A percentile compares a stretch with the other conserved stretches of the same genome.
These are phyloP conservation scores for Pyrenophora seminiperda DNA, from an alignment of 2,329 filamentous ascomycete genomes.

Conservation along the genomic window DNA sequence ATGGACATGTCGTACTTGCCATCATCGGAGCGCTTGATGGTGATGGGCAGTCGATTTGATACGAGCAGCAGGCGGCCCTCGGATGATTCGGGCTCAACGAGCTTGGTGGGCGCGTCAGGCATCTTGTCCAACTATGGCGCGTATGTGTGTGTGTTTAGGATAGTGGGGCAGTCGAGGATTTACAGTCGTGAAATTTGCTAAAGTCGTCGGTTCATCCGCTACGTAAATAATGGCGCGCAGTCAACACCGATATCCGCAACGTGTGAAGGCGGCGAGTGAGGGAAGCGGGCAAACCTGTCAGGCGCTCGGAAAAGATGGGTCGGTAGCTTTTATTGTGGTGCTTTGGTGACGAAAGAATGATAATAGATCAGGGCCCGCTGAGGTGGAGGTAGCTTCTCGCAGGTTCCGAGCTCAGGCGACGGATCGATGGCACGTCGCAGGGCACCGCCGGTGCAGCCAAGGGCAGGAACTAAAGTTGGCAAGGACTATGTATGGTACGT, in stretches of 20 bases:
- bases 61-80: constrained; percentile 73
- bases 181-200: constrained; percentile 3
- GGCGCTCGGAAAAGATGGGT: constrained; percentile 5
- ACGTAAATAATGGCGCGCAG: constrained; percentile 3
- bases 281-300: neutral
- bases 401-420: constrained; percentile 30
- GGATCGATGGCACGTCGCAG: constrained; percentile 15
- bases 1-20: constrained; percentile 92
- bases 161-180: constrained; percentile 7
- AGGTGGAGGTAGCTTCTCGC: constrained; percentile 35
- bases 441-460: constrained; percentile 16
- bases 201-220: constrained; percentile 6
- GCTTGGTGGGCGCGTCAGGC: constrained; percentile 40
- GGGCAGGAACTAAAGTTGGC: constrained; percentile 16
- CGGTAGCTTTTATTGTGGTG: constrained; percentile 11
- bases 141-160: constrained; percentile 1
- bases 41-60: constrained; percentile 94
- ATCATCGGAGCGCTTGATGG: constrained; percentile 91
- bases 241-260: constrained; percentile 2
- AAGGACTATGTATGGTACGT: constrained; percentile 12
- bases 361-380: constrained; percentile 31
- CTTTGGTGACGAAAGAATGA: constrained; percentile 43
- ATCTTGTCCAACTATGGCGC: constrained; percentile 23
- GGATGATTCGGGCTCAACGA: constrained; percentile 29
- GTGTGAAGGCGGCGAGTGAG: neutral